Evolutionary conservation across 306 rosid species (phyloP).

Genomic region (Rosa lucieae): DNA sequence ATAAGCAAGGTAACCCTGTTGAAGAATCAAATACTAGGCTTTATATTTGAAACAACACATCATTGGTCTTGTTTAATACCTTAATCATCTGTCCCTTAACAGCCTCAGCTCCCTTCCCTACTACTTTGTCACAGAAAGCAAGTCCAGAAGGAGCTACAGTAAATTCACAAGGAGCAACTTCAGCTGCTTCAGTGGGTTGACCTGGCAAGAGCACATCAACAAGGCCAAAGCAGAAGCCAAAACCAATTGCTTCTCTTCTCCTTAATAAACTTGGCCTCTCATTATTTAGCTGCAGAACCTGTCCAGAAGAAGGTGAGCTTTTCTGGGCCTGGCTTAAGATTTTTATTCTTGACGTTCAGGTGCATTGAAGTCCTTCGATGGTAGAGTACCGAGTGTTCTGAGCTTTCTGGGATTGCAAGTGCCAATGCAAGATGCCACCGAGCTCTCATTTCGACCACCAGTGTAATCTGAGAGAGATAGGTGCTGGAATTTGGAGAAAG

Average conservation of each 20-base stretch:
- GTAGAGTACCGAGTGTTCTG: conserved; percentile 4
- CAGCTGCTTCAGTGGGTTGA: conserved; percentile 37
- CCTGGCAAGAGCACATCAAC: conserved; percentile 22
- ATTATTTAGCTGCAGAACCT: conserved; percentile 18
- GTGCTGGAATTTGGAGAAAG: neutral
- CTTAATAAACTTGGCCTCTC: conserved; percentile 27
- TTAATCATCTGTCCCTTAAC: conserved; percentile 80
- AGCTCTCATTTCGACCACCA: conserved; percentile 47
- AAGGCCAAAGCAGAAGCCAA: conserved; percentile 51
- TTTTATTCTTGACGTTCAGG: conserved; percentile 26
- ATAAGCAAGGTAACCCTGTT: neutral
- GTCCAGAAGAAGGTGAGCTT: conserved; percentile 8
- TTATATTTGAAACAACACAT: neutral
- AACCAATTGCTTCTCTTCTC: conserved; percentile 57
- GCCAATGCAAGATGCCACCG: conserved; percentile 35
- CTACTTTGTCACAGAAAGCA: conserved; percentile 75
- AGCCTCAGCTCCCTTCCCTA: conserved; percentile 73
- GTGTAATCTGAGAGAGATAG: neutral
- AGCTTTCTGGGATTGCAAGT: conserved; percentile 31
- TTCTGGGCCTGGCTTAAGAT: conserved; percentile 1
- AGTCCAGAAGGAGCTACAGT: conserved; percentile 77
- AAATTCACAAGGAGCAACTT: conserved; percentile 52
- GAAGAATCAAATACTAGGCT: neutral
- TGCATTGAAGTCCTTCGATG: conserved; percentile 11
- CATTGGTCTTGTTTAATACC: conserved; percentile 33